Evolutionary conservation across 805 yeast genomes (phyloP).

Genomic region (Alloascoidea hylecoeti): DNA sequence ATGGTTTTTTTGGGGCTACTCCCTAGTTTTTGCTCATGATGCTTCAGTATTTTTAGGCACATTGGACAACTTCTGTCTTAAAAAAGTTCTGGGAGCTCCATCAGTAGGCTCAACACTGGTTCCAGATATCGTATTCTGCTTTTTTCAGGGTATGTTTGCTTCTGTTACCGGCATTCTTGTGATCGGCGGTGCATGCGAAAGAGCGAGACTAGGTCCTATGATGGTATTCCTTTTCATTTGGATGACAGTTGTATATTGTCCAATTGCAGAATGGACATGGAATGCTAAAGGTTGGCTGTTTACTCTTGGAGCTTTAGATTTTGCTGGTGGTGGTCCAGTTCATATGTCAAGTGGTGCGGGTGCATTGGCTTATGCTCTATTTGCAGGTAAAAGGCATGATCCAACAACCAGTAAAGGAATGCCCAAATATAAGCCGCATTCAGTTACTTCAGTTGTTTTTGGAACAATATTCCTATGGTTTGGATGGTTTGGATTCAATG

Average conservation of each 20-base stretch:
- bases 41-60: constrained; percentile 69
- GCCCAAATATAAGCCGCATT: constrained; percentile 90
- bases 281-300: constrained; percentile 85
- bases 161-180: constrained; percentile 82
- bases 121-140: constrained; percentile 86
- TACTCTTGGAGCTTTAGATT: constrained; percentile 76
- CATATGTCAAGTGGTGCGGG: constrained; percentile 92
- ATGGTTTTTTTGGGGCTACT: constrained; percentile 98
- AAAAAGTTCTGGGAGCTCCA: constrained; percentile 73
- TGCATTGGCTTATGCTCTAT: constrained; percentile 85
- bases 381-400: constrained; percentile 87
- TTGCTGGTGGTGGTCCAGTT: constrained; percentile 98
- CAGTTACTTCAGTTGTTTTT: constrained; percentile 77
- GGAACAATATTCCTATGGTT: constrained; percentile 96
- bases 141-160: constrained; percentile 96
- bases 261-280: constrained; percentile 97
- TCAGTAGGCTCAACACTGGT: constrained; percentile 41
- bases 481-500: constrained; percentile 99
- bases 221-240: constrained; percentile 88
- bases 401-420: constrained; percentile 46
- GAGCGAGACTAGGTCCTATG: constrained; percentile 94
- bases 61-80: constrained; percentile 66
- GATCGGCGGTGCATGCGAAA: constrained; percentile 97
- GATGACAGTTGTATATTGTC: constrained; percentile 93
- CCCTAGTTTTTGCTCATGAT: constrained; percentile 67